Base-by-base conservation (phyloP, 768 basidiomycete genomes). In the Phlebiopsis flavidoalba region DNA sequence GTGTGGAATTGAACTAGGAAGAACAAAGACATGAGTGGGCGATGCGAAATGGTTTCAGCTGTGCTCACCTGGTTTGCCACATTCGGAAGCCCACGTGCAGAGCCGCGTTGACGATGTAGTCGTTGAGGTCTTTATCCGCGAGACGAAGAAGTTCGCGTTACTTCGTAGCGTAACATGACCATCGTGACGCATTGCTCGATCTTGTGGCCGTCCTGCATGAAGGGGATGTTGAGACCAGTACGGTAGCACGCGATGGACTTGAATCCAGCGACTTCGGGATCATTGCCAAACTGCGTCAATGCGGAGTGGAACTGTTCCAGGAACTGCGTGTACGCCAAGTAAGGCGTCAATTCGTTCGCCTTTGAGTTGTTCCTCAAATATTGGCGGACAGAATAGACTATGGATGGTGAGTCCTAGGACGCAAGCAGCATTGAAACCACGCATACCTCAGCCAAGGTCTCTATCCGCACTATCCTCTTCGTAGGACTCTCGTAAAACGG, bases 211-310 rank as follows among this genome's bases (percentile, higher is more conserved):
- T 53, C 51, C 33, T 43, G 17, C 5, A 15, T 49, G 8, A 59
- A 66, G 49, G 60, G 26, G 26, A 93, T 77, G 65, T 84, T 77
- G 49, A 93, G 75, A 2, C 91, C 91, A 0, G 89, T 88, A 52
- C 91, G 83, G 69, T 93, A 92, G 71, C 89, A 89, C 0, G 84
- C 78, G 48, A 91, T 80, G 10, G 88, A 89, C 70, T 93, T 92
- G 79, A 90, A 89, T 1, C 80, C 83, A 1, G 74, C 88, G 10
- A 90, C 86, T 35, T 76, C 72, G 0, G 72, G 65, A 60, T 87
- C 78, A 5, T 43, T 58, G 2, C 83, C 83, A 57, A 69, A 67
- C 0, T 69, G 60, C 0, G 54, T 65, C 52, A 90, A 73, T 8
- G 63, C 69, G 7, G 69, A 64, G 15, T 64, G 66, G 52, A 90